These are phyloP conservation scores for Salpingoeca rosetta DNA, from an alignment of 78 protist genomes.

Conservation along the genomic window DNA sequence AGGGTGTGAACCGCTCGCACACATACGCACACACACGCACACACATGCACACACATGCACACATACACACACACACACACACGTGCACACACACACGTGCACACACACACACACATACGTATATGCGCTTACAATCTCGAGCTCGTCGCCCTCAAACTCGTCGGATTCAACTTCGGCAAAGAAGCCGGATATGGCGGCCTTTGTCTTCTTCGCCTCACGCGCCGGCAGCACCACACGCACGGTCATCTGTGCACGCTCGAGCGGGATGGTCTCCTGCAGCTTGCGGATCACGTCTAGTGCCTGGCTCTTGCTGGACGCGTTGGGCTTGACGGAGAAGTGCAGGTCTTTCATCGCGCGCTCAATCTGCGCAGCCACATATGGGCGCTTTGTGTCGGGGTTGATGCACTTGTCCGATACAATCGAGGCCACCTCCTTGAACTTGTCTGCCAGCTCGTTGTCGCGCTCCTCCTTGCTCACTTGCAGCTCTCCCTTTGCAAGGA, in stretches of 20 bases:
- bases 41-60: background rate
- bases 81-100: background rate
- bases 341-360: slow-evolving; percentile 70
- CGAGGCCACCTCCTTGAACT: slow-evolving; percentile 62
- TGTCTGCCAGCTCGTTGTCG: slow-evolving; percentile 22
- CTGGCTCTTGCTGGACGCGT: slow-evolving; percentile 51
- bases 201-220: slow-evolving; percentile 26
- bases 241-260: slow-evolving; percentile 73
- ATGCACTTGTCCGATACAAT: slow-evolving; percentile 61
- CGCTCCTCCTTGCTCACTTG: slow-evolving; percentile 87
- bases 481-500: slow-evolving; percentile 77
- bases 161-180: background rate
- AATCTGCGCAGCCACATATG: slow-evolving; percentile 60
- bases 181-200: background rate
- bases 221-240: slow-evolving; percentile 30
- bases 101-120: too few relatives aligned
- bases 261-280: slow-evolving; percentile 39
- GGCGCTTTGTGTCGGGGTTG: slow-evolving; percentile 64
- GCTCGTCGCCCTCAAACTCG: slow-evolving; percentile 29
- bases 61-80: background rate
- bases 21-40: background rate
- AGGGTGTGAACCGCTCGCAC: background rate
- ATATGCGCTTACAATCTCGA: too few relatives aligned
- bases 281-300: slow-evolving; percentile 69
- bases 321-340: slow-evolving; percentile 63